Evolutionary conservation across 2,329 filamentous ascomycete species (phyloP).

Genomic region (Diplodia sapinea): DNA sequence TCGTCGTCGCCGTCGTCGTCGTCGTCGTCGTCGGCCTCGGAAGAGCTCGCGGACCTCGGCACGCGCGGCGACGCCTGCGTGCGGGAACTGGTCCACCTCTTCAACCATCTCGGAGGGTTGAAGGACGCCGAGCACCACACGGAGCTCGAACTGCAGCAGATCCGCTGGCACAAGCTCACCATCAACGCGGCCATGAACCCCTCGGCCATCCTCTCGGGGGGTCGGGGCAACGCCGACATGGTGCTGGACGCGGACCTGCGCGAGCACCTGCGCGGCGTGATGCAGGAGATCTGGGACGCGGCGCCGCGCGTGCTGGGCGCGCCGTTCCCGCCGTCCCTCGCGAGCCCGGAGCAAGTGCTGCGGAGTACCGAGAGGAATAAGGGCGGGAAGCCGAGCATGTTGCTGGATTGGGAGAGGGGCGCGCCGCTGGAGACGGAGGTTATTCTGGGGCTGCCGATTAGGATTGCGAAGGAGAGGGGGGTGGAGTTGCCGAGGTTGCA

Average conservation of each 20-base stretch:
- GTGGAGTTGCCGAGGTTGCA: slow-evolving; percentile 70
- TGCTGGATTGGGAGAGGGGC: slow-evolving; percentile 53
- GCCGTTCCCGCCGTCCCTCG: slow-evolving; percentile 44
- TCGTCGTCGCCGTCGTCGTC: too few relatives aligned
- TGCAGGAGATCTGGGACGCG: slow-evolving; percentile 54
- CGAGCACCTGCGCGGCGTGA: slow-evolving; percentile 49
- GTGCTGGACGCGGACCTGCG: slow-evolving; percentile 37
- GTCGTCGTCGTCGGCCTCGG: neutral
- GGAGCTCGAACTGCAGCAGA: slow-evolving; percentile 69
- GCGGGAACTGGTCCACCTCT: slow-evolving; percentile 59
- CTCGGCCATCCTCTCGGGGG: slow-evolving; percentile 62
- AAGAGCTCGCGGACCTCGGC: slow-evolving; percentile 40
- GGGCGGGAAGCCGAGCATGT: slow-evolving; percentile 58
- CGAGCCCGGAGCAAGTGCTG: slow-evolving; percentile 47
- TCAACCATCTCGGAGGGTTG: slow-evolving; percentile 65
- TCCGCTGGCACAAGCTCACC: slow-evolving; percentile 66
- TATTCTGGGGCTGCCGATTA: slow-evolving; percentile 56
- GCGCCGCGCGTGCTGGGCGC: slow-evolving; percentile 50
- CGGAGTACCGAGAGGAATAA: slow-evolving; percentile 66
- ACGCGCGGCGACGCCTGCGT: slow-evolving; percentile 53
- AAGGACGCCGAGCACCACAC: slow-evolving; percentile 69
- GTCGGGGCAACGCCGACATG: slow-evolving; percentile 60
- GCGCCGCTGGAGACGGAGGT: slow-evolving; percentile 58
- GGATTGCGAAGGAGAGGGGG: slow-evolving; percentile 49
- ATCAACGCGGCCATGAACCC: slow-evolving; percentile 68